Evolutionary conservation across 495 filamentous ascomycete genomes (phyloP), one percentile per base, ranked within the genome.

Genomic region (Aspergillus nidulans): DNA sequence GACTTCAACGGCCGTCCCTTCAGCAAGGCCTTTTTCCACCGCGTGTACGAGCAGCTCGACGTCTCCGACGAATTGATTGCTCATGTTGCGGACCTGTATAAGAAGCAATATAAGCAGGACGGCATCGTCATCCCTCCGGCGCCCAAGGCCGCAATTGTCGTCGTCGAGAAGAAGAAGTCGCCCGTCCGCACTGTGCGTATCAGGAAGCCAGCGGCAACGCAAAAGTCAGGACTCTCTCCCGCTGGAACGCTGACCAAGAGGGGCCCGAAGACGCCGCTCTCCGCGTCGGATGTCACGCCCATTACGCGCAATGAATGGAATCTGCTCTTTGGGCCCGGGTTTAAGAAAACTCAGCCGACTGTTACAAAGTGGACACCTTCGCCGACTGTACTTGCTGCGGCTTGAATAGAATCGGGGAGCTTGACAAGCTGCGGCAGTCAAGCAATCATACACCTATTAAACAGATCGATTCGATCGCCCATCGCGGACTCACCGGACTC

Each of bases 31-130:
- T 79, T 81, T 47, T 76, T 89, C 34, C 69, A 85, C 49, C 74
- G 79, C 18, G 77, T 81, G 20, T 89, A 87, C 57, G 78, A 84
- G 34, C 85, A 82, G 66, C 71, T 89, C 3, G 73, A 78, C 28
- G 71, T 85, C 9, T 72, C 70, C 36, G 73, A 83, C 24, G 69
- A 75, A 5, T 76, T 82, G 7, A 65, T 87, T 19, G 62, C 69
- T 10, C 78, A 81, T 13, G 75, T 88, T 3, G 82, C 84, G 47
- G 60, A 65, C 39, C 78, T 80, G 38, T 87, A 88, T 58, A 74
- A 75, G 36, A 68, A 70, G n/a, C 74, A 77, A 4, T 83, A 85
- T 57, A 79, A 77, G 1, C 61, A 70, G 41, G 73, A 77, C 16
- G 73, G 72, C 6, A 76, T 77, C 20, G 66, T 77, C 34, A 34